Evolutionary conservation across 805 yeast species (phyloP).

Genomic region (Kazachstania africana): DNA sequence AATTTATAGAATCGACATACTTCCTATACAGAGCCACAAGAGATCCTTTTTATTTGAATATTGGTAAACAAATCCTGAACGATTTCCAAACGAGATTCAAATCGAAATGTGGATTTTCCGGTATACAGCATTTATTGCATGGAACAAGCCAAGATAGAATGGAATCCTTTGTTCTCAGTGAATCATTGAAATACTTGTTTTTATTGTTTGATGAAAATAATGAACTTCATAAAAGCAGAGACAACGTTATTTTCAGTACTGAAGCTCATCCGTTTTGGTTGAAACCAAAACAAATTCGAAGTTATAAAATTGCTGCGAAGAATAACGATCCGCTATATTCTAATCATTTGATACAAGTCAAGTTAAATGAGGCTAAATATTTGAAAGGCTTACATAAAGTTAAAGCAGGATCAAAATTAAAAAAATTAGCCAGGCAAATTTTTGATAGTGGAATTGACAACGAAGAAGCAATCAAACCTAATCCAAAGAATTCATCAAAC

Average conservation of each 20-base stretch:
- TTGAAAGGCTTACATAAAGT: not conserved
- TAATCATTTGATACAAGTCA: conserved; percentile 9
- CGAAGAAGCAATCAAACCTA: not conserved
- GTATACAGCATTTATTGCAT: conserved; percentile 53
- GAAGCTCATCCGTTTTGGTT: conserved; percentile 91
- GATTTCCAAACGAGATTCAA: conserved; percentile 42
- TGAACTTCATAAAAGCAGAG: conserved; percentile 34
- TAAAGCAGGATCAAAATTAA: not conserved
- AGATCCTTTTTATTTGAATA: conserved; percentile 71
- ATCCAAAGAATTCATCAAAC: not conserved
- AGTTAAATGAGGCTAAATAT: not conserved
- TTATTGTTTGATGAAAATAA: conserved; percentile 65
- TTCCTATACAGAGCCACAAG: conserved; percentile 70
- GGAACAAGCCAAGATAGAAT: conserved; percentile 63
- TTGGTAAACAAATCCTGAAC: conserved; percentile 55
- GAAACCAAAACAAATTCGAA: conserved; percentile 25
- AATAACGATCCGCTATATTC: conserved; percentile 11
- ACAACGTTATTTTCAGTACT: conserved; percentile 53
- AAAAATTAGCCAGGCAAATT: not conserved
- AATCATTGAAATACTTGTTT: conserved; percentile 74
- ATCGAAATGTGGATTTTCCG: conserved; percentile 72
- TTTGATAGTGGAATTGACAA: not conserved
- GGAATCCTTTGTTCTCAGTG: conserved; percentile 87
- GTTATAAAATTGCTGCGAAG: conserved; percentile 15
- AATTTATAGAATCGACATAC: conserved; percentile 81